Evolutionary conservation across 2,329 filamentous ascomycete genomes (phyloP), one percentile per base, ranked within the genome.

Genomic region (Alternaria sp.): DNA sequence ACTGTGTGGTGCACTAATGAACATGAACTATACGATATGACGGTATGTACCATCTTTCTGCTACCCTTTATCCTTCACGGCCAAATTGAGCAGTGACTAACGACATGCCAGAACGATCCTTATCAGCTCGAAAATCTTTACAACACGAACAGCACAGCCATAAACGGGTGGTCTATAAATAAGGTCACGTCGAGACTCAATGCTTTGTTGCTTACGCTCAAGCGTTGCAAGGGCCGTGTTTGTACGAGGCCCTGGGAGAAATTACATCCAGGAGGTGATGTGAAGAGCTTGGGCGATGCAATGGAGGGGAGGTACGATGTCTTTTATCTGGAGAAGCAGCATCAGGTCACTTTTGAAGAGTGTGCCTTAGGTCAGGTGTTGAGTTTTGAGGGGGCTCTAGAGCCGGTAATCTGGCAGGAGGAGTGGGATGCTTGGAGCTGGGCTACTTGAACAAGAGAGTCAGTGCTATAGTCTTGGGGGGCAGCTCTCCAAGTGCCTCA

Each of bases 1-100:
- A 84, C 87, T 0, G 87, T 90, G 0, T 92, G 89, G 88, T 92
- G 90, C 67, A 89, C 80, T 7, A 87, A 88, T 54, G 88, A 91
- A 66, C 85, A 86, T 55, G 88, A 91, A 73, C 81, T 90, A 5
- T 92, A 91, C 70, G 84, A 91, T 62, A 73, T 89, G 46, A 84
- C 80, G 68, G 86, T 85, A 72, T 61, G 78, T 68, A 16, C 22
- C 32, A 18, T 44, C 14, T 12, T 38, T 18, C 7, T 57, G 9
- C 38, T 54, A 14, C 46, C 12, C 12, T 24, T 9, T 22, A 3
- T 20, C 28, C 2, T n/a, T 22, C 24, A 12, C 41, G 7, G 12
- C 12, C n/a, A n/a, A 16, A 39, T 39, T 9, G 2, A 18, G 36
- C 36, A 39, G n/a, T 11, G 36, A 39, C n/a, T 55, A 26, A 54